Base-by-base conservation (phyloP, 2,329 filamentous ascomycete species). In the Gliomastix tumulicola region DNA sequence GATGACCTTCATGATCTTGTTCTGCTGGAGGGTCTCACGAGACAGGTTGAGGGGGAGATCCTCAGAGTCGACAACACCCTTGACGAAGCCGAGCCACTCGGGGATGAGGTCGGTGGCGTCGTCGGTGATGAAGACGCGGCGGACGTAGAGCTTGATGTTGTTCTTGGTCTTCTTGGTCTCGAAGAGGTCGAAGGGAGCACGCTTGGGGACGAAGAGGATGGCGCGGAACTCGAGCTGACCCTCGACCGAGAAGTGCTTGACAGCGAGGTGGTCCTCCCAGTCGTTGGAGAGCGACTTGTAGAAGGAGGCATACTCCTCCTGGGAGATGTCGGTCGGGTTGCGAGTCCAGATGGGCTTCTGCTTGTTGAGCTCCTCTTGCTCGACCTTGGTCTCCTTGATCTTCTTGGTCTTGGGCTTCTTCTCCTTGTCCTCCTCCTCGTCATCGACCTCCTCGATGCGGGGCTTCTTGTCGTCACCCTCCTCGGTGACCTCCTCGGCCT, bases 1-100 rank as follows among this genome's bases (percentile, higher is more conserved):
- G 81, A 97, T 97, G 68, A 97, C 92, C 85, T 97, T 97, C 92
- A 97, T 97, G 79, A 98, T 98, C 88, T 97, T 97, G 86, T 97
- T 98, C 79, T 97, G 92, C 75, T 98, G 92, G 35, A 98, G 88
- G 41, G 90, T 97, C 83, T 98, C 92, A 84, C 92, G 92, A 60
- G 92, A 97, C 74, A 98, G 71, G 82, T 98, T 98, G 68, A 98
- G 85, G 55, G 92, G 92, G 46, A 98, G 85, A 67, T 98, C 92
- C 80, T 98, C 92, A 58, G 92, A 98, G 74, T 98, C 92, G 66
- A 98, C 92, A 56, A 98, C 92, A 84, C 92, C 92, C 86, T 98
- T 98, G 82, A 98, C 73, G 73, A 98, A 98, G 74, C 88, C 81
- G 60, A 98, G 83, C 92, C 92, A 98, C 78, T 98, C 92, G 43